Conservation (phyloP, 371 early-diverging fungal genomes). For the Circinella umbellata region DNA sequence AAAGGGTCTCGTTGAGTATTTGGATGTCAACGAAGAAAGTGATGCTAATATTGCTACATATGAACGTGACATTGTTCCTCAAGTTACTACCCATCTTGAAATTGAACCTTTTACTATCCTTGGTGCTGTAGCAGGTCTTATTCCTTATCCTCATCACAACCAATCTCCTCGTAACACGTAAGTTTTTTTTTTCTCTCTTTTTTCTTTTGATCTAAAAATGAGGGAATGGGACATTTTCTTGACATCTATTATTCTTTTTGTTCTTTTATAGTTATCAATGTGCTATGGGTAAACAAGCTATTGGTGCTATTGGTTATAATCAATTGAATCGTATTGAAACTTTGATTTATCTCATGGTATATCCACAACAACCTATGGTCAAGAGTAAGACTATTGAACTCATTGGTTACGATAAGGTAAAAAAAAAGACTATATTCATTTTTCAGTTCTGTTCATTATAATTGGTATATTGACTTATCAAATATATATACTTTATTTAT, state of each 20-base stretch:
- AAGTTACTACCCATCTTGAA: conserved; percentile 97
- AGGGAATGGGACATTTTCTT: no score
- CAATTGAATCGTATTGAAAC: conserved; percentile 98
- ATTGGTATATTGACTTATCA: not conserved
- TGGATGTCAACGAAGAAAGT: conserved; percentile 99
- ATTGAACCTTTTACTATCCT: conserved; percentile 98
- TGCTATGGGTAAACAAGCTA: conserved; percentile 99
- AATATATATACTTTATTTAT: not conserved
- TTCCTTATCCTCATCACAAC: conserved; percentile 99
- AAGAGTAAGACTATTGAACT: conserved; percentile 97
- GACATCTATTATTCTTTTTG: not conserved
- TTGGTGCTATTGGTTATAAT: conserved; percentile 97
- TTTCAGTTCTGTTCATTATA: not conserved
- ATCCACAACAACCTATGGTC: conserved; percentile 99
- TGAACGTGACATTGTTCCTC: conserved; percentile 79
- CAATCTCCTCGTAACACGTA: conserved; percentile 99
- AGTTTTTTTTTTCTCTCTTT: conserved; percentile 12
- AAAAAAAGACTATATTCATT: not conserved
- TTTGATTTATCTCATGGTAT: conserved; percentile 93
- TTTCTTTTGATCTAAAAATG: no score
- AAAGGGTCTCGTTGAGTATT: conserved; percentile 96
- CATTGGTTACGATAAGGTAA: conserved; percentile 94
- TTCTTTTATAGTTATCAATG: conserved; percentile 78
- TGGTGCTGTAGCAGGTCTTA: conserved; percentile 98
- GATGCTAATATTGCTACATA: conserved; percentile 95